Evolutionary conservation across 257 asterid species (phyloP).

Genomic region (Phtheirospermum japonicum): DNA sequence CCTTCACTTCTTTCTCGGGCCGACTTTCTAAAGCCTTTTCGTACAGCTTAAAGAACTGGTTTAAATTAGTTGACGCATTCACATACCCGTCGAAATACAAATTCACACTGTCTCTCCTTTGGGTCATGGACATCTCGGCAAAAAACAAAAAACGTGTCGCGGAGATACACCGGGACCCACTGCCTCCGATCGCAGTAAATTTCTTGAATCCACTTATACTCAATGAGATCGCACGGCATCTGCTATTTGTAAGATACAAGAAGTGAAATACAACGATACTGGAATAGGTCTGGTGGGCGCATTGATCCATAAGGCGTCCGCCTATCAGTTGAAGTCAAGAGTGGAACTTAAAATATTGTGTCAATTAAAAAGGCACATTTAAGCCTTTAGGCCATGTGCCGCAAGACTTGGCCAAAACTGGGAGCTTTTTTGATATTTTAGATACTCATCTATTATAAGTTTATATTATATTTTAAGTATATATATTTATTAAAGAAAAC

Average conservation of each 20-base stretch:
- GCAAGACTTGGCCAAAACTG: slow-evolving; percentile 23
- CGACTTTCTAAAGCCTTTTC: slow-evolving; percentile 98
- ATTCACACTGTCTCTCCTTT: slow-evolving; percentile 87
- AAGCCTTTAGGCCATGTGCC: slow-evolving; percentile 31
- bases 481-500: not conserved
- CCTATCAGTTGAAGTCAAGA: slow-evolving; percentile 7
- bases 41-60: slow-evolving; percentile 80
- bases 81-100: slow-evolving; percentile 94
- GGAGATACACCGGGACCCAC: slow-evolving; percentile 94
- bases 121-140: slow-evolving; percentile 89
- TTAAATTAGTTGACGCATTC: slow-evolving; percentile 91
- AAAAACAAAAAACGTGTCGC: slow-evolving; percentile 81
- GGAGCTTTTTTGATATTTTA: not conserved
- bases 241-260: no score
- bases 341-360: not conserved
- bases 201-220: slow-evolving; percentile 75
- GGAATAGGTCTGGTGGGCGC: not conserved
- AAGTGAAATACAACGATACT: not conserved
- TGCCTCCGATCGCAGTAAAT: slow-evolving; percentile 70
- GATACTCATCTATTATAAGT: not conserved
- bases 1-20: slow-evolving; percentile 91
- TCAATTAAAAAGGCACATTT: not conserved
- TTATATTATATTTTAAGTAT: not conserved
- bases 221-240: no score
- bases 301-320: not conserved